These are phyloP conservation scores for Fraxinus floribunda DNA, from an alignment of 305 asterid genomes.

Conservation along the genomic window DNA sequence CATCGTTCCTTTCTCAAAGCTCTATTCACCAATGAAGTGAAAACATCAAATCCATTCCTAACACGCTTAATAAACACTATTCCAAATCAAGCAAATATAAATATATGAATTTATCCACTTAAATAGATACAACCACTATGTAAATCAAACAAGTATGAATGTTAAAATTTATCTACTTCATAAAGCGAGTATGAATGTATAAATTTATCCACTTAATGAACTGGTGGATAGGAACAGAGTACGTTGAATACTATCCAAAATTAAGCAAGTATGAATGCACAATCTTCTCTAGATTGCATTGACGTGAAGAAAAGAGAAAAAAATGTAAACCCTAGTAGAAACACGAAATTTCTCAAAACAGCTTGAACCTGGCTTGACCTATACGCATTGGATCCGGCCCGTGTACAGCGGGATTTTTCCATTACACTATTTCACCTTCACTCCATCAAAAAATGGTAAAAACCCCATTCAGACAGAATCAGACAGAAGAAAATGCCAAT, in stretches of 20 bases:
- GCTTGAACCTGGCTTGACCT: constrained; percentile 14
- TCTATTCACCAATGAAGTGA: too few relatives aligned
- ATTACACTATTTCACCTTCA: constrained; percentile 2
- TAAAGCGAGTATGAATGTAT: too few relatives aligned
- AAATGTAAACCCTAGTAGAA: neutral
- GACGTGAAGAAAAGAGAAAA: neutral
- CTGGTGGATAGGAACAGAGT: too few relatives aligned
- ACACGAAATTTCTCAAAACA: neutral
- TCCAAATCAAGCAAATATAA: neutral
- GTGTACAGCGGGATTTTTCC: constrained; percentile 37
- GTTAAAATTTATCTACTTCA: too few relatives aligned
- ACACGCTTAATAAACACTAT: too few relatives aligned
- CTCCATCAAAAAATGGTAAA: constrained; percentile 4
- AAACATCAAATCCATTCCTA: too few relatives aligned
- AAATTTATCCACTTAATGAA: neutral
- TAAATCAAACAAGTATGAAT: too few relatives aligned
- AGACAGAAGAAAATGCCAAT: neutral
- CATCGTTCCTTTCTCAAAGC: too few relatives aligned
- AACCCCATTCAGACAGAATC: neutral
- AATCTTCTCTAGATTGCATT: neutral
- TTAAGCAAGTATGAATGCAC: neutral
- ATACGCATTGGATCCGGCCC: constrained; percentile 64
- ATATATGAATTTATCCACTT: too few relatives aligned
- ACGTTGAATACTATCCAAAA: neutral
- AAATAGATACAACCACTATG: too few relatives aligned